Evolutionary conservation across 1,139 yeast genomes (phyloP).

Genomic region (Sugiyamaella sp.): DNA sequence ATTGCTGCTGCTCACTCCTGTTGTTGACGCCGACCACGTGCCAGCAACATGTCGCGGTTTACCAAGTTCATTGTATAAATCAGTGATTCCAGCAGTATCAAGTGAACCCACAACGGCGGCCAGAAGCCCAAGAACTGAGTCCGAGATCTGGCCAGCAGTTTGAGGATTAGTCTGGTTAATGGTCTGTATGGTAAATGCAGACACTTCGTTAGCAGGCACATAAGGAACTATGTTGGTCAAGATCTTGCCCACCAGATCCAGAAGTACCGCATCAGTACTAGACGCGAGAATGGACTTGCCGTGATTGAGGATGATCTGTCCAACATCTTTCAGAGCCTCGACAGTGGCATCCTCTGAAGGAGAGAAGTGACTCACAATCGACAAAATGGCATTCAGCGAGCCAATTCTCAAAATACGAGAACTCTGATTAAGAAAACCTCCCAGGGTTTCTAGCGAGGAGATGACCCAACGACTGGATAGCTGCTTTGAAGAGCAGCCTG

Average conservation of each 20-base stretch:
- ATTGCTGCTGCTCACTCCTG: not conserved
- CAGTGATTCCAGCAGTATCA: constrained; percentile 1
- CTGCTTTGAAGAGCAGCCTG: constrained; percentile 8
- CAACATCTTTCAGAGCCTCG: not conserved
- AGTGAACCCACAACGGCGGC: constrained; percentile 6
- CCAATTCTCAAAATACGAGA: constrained; percentile 35
- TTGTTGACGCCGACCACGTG: not conserved
- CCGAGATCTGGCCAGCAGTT: constrained; percentile 12
- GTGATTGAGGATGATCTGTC: constrained; percentile 9
- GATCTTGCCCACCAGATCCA: constrained; percentile 14
- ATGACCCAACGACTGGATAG: constrained; percentile 30
- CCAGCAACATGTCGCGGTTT: constrained; percentile 4
- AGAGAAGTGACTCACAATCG: constrained; percentile 23
- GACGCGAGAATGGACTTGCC: constrained; percentile 6
- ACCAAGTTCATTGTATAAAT: constrained; percentile 7
- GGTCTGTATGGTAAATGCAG: constrained; percentile 8
- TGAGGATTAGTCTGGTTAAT: constrained; percentile 11
- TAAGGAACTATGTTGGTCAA: constrained; percentile 9
- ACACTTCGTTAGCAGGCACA: constrained; percentile 3
- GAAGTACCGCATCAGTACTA: constrained; percentile 13
- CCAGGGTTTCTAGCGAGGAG: constrained; percentile 28
- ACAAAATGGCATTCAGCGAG: constrained; percentile 33
- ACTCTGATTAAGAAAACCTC: constrained; percentile 32
- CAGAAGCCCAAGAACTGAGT: constrained; percentile 7
- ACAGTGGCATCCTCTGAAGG: not conserved